phyloP scores from a whole-genome alignment of 1,284 basidiomycete genomes.

The Wolfiporia cocos region DNA sequence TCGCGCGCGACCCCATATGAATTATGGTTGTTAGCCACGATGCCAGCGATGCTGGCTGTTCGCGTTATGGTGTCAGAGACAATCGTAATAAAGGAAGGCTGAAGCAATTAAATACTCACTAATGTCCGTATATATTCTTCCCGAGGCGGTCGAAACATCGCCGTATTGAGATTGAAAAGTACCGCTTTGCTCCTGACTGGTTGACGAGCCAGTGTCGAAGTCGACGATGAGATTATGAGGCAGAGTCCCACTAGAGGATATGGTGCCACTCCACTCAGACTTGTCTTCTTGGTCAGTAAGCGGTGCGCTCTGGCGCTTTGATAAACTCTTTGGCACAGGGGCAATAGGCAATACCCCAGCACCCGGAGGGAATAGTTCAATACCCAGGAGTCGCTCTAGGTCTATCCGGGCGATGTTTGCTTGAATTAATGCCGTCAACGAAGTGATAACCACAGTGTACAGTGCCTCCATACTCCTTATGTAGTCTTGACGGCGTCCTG shows the following conservation, averaged over 20 bases:
- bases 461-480: constrained; percentile 9
- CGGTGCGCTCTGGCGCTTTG: constrained; percentile 11
- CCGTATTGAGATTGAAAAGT: constrained; percentile 43
- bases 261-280: constrained; percentile 22
- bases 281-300: constrained; percentile 16
- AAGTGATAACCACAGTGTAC: not conserved
- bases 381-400: constrained; percentile 14
- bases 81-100: too few relatives aligned
- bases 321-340: constrained; percentile 1
- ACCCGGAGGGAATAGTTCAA: constrained; percentile 9
- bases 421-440: constrained; percentile 1
- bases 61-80: not conserved
- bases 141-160: constrained; percentile 49
- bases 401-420: constrained; percentile 23
- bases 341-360: constrained; percentile 11
- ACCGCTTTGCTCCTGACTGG: constrained; percentile 23
- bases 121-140: constrained; percentile 43
- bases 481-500: constrained; percentile 11
- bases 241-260: constrained; percentile 25
- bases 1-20: constrained; percentile 25
- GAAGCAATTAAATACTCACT: too few relatives aligned
- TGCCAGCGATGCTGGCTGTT: not conserved
- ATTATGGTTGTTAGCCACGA: constrained; percentile 14
- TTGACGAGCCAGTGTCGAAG: constrained; percentile 23
- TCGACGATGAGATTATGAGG: constrained; percentile 17